Conservation (phyloP, 192 early-diverging fungal genomes). For the Coemansia sp. region DNA sequence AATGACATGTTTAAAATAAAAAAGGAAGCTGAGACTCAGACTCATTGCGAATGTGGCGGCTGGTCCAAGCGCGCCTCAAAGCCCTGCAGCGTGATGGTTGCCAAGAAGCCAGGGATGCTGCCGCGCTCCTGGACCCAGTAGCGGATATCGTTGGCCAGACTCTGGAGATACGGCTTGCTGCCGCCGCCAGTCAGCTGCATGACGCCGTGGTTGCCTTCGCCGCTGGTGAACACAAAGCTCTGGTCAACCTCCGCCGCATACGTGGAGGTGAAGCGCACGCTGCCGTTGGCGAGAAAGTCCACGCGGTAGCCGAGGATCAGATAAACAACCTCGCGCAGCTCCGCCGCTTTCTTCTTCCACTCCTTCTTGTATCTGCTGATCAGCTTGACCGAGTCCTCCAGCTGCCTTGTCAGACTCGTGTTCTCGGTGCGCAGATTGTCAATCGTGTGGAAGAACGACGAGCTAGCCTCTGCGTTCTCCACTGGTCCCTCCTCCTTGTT, state of each 20-base stretch:
- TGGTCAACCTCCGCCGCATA: conserved; percentile 64
- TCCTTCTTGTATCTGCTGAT: conserved; percentile 69
- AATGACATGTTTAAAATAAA: background rate
- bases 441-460: conserved; percentile 43
- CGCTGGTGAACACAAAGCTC: conserved; percentile 68
- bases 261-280: conserved; percentile 74
- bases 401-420: conserved; percentile 48
- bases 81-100: conserved; percentile 67
- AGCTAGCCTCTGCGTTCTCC: background rate
- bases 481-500: background rate
- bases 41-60: background rate
- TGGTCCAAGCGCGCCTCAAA: conserved; percentile 47
- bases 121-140: conserved; percentile 70
- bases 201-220: conserved; percentile 64
- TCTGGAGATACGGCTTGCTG: conserved; percentile 62
- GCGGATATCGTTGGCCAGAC: conserved; percentile 58
- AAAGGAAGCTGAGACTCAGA: background rate
- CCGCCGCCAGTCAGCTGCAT: conserved; percentile 70
- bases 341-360: conserved; percentile 66
- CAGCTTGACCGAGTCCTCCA: conserved; percentile 68
- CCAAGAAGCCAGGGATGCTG: conserved; percentile 83
- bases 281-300: conserved; percentile 68
- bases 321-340: conserved; percentile 74
- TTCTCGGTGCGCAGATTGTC: conserved; percentile 62
- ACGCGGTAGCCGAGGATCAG: conserved; percentile 70